These are phyloP conservation scores for Aspergillus kassunensis DNA, from an alignment of 495 filamentous ascomycete genomes.

Conservation along the genomic window DNA sequence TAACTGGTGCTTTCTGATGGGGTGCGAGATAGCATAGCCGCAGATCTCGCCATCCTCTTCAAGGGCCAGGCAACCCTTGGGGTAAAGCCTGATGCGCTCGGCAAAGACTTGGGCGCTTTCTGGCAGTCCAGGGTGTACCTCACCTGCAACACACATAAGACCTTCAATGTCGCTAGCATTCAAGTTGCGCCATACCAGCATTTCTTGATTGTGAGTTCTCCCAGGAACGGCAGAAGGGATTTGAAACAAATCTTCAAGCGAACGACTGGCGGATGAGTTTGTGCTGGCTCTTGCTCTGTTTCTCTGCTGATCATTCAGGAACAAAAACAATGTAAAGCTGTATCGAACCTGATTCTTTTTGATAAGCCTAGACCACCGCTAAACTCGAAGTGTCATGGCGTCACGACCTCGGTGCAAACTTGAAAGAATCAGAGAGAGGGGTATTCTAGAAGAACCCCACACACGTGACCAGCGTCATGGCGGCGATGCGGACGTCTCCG, in stretches of 20 bases:
- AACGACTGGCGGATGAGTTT: too few relatives aligned
- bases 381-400: too few relatives aligned
- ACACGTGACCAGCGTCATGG: slow-evolving; percentile 35
- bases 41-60: not conserved
- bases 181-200: slow-evolving; percentile 6
- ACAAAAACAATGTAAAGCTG: too few relatives aligned
- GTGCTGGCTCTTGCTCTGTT: too few relatives aligned
- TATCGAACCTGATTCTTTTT: too few relatives aligned
- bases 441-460: slow-evolving; percentile 38
- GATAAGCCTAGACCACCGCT: too few relatives aligned
- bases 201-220: not conserved
- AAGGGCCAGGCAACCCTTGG: slow-evolving; percentile 5
- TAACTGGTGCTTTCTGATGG: not conserved
- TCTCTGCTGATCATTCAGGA: too few relatives aligned
- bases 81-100: slow-evolving; percentile 7
- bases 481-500: slow-evolving; percentile 10
- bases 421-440: too few relatives aligned
- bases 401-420: too few relatives aligned
- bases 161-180: not conserved
- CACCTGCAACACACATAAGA: not conserved
- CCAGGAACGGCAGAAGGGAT: too few relatives aligned
- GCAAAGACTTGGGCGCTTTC: slow-evolving; percentile 6
- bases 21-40: slow-evolving; percentile 12
- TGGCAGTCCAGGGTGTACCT: slow-evolving; percentile 2
- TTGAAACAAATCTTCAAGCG: too few relatives aligned